These are phyloP conservation scores for Cercospora citrullina DNA, from an alignment of 2,329 filamentous ascomycete genomes.

Conservation along the genomic window DNA sequence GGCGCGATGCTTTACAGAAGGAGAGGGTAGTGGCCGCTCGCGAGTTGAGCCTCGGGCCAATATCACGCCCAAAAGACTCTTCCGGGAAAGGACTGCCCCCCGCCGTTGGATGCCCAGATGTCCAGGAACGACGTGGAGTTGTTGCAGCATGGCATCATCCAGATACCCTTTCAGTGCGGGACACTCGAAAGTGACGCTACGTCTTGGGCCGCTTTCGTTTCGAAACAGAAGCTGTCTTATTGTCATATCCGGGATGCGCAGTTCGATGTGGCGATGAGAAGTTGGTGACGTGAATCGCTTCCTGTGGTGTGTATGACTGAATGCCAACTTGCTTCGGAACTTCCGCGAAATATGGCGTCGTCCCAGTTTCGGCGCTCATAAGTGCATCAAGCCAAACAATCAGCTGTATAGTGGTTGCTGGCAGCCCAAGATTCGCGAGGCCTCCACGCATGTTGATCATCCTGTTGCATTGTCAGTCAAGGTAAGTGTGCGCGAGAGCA, in stretches of 20 bases:
- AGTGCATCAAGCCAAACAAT: constrained; percentile 27
- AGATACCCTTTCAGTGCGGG: background rate
- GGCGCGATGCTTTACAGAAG: background rate
- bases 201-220: background rate
- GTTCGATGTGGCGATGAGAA: constrained; percentile 22
- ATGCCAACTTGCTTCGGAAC: constrained; percentile 19
- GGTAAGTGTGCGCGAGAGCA: background rate
- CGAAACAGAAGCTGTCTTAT: background rate
- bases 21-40: background rate
- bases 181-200: background rate
- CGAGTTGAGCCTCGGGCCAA: background rate
- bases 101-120: background rate
- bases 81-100: no score
- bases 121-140: background rate
- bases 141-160: background rate
- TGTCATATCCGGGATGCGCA: constrained; percentile 24
- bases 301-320: constrained; percentile 22
- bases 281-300: constrained; percentile 25
- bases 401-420: constrained; percentile 21
- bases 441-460: constrained; percentile 26
- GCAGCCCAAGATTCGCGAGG: constrained; percentile 21
- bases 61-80: background rate
- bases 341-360: constrained; percentile 20
- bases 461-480: constrained; percentile 4
- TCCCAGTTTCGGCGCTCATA: constrained; percentile 21